phyloP scores from a whole-genome alignment of 805 yeast genomes.

The Candida hungchunana region DNA sequence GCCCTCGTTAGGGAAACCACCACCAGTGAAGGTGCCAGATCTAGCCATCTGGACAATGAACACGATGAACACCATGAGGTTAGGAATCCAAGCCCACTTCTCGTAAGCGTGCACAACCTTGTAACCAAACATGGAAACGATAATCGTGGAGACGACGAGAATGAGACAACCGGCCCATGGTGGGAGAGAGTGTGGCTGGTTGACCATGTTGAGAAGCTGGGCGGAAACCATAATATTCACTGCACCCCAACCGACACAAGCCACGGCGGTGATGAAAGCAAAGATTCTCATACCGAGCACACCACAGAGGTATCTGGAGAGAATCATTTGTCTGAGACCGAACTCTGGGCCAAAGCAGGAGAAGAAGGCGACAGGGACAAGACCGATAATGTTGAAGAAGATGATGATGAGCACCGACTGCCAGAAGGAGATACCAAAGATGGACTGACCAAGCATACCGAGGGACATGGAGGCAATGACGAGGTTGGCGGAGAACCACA shows the following conservation, averaged over 20 bases:
- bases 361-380: conserved; percentile 74
- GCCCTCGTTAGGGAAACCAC: conserved; percentile 46
- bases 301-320: conserved; percentile 77
- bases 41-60: conserved; percentile 73
- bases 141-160: conserved; percentile 59
- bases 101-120: conserved; percentile 76
- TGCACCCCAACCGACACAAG: conserved; percentile 95
- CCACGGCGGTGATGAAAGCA: conserved; percentile 70
- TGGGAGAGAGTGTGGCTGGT: conserved; percentile 56
- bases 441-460: conserved; percentile 66
- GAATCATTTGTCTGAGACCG: conserved; percentile 84
- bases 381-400: conserved; percentile 72
- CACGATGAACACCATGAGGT: conserved; percentile 64
- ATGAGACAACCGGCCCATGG: conserved; percentile 90
- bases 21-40: conserved; percentile 59
- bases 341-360: conserved; percentile 79
- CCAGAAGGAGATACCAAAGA: conserved; percentile 70
- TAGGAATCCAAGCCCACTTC: conserved; percentile 87
- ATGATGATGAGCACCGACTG: conserved; percentile 62
- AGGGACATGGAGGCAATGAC: conserved; percentile 79
- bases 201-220: conserved; percentile 73
- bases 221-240: conserved; percentile 90
- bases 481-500: conserved; percentile 91
- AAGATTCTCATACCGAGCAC: conserved; percentile 70
- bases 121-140: conserved; percentile 83